Base-by-base conservation (phyloP, 2,329 filamentous ascomycete species). In the Waltergamsia citrina region DNA sequence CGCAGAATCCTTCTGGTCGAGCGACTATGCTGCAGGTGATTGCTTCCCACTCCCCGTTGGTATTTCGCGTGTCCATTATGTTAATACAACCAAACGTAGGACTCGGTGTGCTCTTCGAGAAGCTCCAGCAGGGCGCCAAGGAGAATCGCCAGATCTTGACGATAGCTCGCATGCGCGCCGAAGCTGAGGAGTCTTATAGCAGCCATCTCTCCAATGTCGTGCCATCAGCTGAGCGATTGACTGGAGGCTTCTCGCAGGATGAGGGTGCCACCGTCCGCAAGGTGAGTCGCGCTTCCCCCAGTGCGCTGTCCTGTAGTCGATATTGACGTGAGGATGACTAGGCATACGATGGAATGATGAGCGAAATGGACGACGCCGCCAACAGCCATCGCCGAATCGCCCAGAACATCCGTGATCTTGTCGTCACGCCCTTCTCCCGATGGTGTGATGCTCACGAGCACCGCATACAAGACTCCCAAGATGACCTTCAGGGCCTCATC, bases 381-480 rank as follows among this genome's bases (percentile, higher is more conserved):
- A 82, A 80, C 49, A 94, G 78, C 57, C 92, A 98, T 69, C 82
- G 81, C 55, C 95, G 94, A 65, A 96, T 98, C 44, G 87, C 88
- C 27, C 85, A 87, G 53, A 95, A 87, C 56, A 96, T 98, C 52
- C 83, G 90, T 43, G 90, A 98, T 57, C 74, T 98, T 14, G 92
- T 98, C 33, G 83, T 98, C 18, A 84, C 82, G 48, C 93, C 92
- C 7, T 98, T 98, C 60, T 76, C 86, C 39, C 80, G 86, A 51
- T 98, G 92, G 92, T 94, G 88, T 62, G 90, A 95, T 49, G 83
- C 90, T 38, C 92, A 98, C 62, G 88, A 94, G 47, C 71, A 78
- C 41, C 84, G 92, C 43, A 77, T 98, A 38, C 85, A 94, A 54
- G 85, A 87, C 50, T 95, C 87, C 16, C 90, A 98, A 55, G 92